Evolutionary conservation across 2,329 filamentous ascomycete genomes (phyloP), one percentile per base, ranked within the genome.

Genomic region (Cadophora sp.): DNA sequence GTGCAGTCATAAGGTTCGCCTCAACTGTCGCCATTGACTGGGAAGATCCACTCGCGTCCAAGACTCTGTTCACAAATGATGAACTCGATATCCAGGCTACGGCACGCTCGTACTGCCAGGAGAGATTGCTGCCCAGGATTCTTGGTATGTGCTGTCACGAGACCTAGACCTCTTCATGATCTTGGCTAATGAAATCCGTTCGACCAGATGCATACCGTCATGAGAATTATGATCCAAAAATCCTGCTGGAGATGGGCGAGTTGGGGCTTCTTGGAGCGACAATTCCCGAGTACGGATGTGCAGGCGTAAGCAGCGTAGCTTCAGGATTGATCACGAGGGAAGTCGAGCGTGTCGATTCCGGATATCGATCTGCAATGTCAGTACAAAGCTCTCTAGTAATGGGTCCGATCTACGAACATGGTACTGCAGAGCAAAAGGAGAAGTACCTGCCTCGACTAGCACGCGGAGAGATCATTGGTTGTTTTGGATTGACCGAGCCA

Each of bases 11-110:
- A n/a, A n/a, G n/a, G n/a, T n/a, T n/a, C n/a, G n/a, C n/a, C n/a
- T n/a, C n/a, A n/a, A n/a, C n/a, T n/a, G n/a, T n/a, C n/a, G n/a
- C 78, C 37, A 98, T 97, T 79, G 89, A 97, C 79, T 99, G 96
- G 95, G 87, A 96, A 79, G 96, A 99, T 78, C 94, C 96, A 22
- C 84, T 99, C 67, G 86, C 85, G 27, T 85, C 90, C 46, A 89
- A 89, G 76, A 91, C 88, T 76, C 82, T 97, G 55, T 87, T 94
- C 76, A 97, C 93, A 0, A 92, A 97, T 73, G 96, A 99, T 68
- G 96, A 99, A 80, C 78, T 93, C 72, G 93, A 94, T 16, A 95
- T 99, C 73, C 86, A 91, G 51, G 93, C 97, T 75, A 97, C 93
- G 6, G 95, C 95, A 43, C 92, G 97, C 80, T 87, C 92, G 70